Evolutionary conservation across 768 basidiomycete species (phyloP).

Genomic region (Pleurotus eryngii): DNA sequence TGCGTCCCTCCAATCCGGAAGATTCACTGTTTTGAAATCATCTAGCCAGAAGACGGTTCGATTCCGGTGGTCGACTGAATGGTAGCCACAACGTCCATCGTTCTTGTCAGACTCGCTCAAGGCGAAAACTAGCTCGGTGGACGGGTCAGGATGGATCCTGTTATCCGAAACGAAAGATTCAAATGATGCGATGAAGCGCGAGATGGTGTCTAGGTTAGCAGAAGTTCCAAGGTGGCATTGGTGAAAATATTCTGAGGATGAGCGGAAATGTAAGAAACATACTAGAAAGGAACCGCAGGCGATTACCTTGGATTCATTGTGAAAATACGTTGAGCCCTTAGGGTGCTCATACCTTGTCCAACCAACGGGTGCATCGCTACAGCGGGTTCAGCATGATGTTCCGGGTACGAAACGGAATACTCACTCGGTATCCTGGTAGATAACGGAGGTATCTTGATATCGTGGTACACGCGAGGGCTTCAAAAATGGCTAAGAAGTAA

Average conservation of each 20-base stretch:
- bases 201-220: conserved; percentile 4
- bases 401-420: no score
- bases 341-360: no score
- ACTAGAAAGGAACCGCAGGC: no score
- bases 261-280: no score
- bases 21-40: conserved; percentile 20
- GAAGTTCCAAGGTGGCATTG: conserved; percentile 22
- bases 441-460: no score
- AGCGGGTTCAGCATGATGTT: no score
- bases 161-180: conserved; percentile 13
- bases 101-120: conserved; percentile 19
- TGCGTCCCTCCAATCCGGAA: conserved; percentile 12
- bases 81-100: conserved; percentile 36
- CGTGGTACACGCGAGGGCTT: no score
- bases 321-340: no score
- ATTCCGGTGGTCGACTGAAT: conserved; percentile 34
- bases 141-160: conserved; percentile 11
- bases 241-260: conserved; percentile 16
- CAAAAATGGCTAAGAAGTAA: no score
- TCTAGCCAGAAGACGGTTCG: conserved; percentile 44
- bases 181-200: conserved; percentile 12
- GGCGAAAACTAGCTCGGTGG: conserved; percentile 39
- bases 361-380: no score
- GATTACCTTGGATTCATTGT: no score
- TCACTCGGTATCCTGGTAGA: no score